Evolutionary conservation across 1,284 basidiomycete species (phyloP).

Genomic region (Pulveroboletus ridleyi): DNA sequence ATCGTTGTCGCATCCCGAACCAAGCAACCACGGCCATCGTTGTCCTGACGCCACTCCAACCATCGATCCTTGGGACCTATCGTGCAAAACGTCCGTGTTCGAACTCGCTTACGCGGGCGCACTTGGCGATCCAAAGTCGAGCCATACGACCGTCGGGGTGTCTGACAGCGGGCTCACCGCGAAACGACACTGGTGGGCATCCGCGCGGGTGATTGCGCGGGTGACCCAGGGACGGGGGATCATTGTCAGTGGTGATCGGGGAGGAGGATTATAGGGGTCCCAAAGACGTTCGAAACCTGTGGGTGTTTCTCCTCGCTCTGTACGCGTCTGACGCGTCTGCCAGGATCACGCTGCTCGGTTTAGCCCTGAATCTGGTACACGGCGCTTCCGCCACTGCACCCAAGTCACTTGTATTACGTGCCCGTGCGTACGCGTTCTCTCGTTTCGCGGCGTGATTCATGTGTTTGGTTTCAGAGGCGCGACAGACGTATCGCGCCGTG

Average conservation of each 20-base stretch:
- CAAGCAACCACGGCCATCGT: no score
- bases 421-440: conserved; percentile 55
- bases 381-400: conserved; percentile 64
- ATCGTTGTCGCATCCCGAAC: no score
- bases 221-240: conserved; percentile 81
- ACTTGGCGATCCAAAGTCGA: conserved; percentile 59
- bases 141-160: conserved; percentile 50
- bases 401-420: conserved; percentile 71
- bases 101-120: conserved; percentile 68
- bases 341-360: conserved; percentile 69
- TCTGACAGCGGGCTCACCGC: conserved; percentile 57
- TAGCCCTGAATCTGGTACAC: conserved; percentile 71
- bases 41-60: no score
- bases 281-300: conserved; percentile 75
- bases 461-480: conserved; percentile 47
- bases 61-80: no score
- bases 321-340: not conserved
- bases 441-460: no score
- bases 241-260: conserved; percentile 60
- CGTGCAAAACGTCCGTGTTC: no score
- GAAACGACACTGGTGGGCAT: conserved; percentile 86
- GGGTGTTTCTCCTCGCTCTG: not conserved
- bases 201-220: conserved; percentile 73
- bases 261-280: conserved; percentile 71
- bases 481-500: conserved; percentile 70